Evolutionary conservation across 164 flowering plant species (phyloP), one percentile per base, ranked within the genome.

Genomic region (Tinospora cordifolia): DNA sequence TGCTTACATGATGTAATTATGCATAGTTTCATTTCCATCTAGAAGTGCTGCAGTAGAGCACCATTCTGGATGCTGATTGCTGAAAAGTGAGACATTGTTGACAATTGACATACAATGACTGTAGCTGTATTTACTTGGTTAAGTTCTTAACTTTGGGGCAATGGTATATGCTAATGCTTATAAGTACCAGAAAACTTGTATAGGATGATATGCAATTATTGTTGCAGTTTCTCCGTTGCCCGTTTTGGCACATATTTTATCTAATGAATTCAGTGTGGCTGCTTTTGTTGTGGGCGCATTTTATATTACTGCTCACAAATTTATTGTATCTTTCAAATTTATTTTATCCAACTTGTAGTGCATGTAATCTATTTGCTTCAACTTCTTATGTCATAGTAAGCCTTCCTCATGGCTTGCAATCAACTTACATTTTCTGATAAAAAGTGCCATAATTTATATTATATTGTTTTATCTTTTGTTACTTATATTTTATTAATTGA

Each of bases 11-110:
- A 71, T 66, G 27, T 67, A 25, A 25, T 65, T 75, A 72, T 77
- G 71, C 69, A 79, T 78, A 73, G 77, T 72, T 75, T 25, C 69
- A 71, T 68, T 41, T 25, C 65, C 71, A 68, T 60, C 69, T 41
- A 71, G 66, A 75, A 57, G 68, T 64, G 71, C 72, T 63, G 62
- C 65, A 17, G 36, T 34, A 54, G 72, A 69, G 73, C 70, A 38
- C 34, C 72, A 74, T 57, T 65, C 60, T 67, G 71, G 79, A 62
- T 71, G 69, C 71, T 63, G 72, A 75, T 78, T 75, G 51, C 19
- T 62, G 62, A 39, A 68, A 57, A 51, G 62, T 34, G 68, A 17
- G 60, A 54, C n/a, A 54, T 54, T 54, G 24, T 64, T 64, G 15
- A 68, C 46, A 26, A 17, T 64, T 64, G 15, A 68, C 46, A 26